Evolutionary conservation across 768 basidiomycete genomes (phyloP), one percentile per base, ranked within the genome.

Genomic region (Xerocomellus chrysenteron): DNA sequence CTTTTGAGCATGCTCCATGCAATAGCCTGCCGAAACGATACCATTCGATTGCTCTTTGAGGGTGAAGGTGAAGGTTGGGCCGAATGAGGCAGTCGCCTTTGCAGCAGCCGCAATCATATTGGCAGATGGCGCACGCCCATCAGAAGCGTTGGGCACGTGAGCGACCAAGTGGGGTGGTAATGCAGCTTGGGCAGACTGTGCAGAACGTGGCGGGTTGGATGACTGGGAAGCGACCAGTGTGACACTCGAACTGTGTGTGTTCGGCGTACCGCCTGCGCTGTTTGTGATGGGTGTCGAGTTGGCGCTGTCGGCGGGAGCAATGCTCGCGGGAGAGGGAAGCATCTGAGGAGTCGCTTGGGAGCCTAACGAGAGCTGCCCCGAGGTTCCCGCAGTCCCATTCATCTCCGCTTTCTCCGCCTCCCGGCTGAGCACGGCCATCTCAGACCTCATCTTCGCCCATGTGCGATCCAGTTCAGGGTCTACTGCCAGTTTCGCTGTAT

Each of bases 281-380:
- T 57, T 68, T 57, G 79, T 83, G 37, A 82, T 85, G 10, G 90
- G 90, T 0, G 89, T 92, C 14, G 89, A 91, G 61, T 88, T 89
- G 51, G 87, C 83, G 64, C 89, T 92, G 62, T 78, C 85, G 8
- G 82, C 76, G 16, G 85, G 76, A 13, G 78, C 82, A 55, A 86
- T 85, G 67, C 85, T 88, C 11, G 85, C 87, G 2, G 87, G 87
- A 36, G 88, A 90, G 37, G 88, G 90, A 44, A 91, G 82, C 90
- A 90, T 90, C 33, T 83, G 82, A 33, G 88, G 87, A 0, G 85
- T 84, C 7, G 72, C 65, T 50, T 79, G 74, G 40, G 70, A 67
- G 56, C 55, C 48, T 17, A 65, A 55, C 19, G 69, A 49, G 43
- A 70, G 68, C 52, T 67, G 68, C 30, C 65, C 59, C 52, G 67